Percentiles rank a stretch among this genome's conserved stretches.
These are phyloP conservation scores for Dendrocalamus sinicus DNA, from an alignment of 176 grass and related monocot genomes.

Conservation along the genomic window DNA sequence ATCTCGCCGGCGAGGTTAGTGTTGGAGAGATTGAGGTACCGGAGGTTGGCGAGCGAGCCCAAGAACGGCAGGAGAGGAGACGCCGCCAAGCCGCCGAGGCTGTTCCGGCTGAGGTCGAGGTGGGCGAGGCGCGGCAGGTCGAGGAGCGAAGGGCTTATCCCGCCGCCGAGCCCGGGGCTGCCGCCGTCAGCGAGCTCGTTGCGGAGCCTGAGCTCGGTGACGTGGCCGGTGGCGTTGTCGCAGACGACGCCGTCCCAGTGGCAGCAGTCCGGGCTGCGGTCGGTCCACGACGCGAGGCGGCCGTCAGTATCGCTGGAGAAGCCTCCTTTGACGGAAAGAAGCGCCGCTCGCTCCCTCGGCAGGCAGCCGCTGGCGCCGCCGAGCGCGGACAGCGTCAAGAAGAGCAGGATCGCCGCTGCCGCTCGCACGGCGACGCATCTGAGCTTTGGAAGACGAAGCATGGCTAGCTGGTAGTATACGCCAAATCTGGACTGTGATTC, in stretches of 20 bases:
- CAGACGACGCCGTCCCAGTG: constrained; percentile 21
- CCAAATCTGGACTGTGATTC: neutral
- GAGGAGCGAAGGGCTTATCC: constrained; percentile 18
- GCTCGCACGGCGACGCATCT: neutral
- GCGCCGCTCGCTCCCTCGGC: neutral
- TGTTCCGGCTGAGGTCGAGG: constrained; percentile 33
- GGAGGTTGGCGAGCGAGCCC: constrained; percentile 15
- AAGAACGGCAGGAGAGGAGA: neutral
- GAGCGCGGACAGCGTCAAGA: neutral
- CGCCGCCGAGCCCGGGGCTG: neutral
- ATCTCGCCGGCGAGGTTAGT: neutral
- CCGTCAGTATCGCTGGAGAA: constrained; percentile 22
- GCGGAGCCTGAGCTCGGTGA: constrained; percentile 17
- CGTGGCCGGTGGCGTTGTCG: constrained; percentile 7
- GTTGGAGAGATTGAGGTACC: constrained; percentile 33
- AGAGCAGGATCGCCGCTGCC: neutral
- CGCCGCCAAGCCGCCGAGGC: neutral
- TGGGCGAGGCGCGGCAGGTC: neutral
- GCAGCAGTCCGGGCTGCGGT: constrained; percentile 2
- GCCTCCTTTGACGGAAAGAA: neutral
- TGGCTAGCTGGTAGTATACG: neutral
- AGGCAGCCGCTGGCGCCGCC: neutral
- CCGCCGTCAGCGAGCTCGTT: neutral
- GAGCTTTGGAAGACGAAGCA: neutral
- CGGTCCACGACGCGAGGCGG: constrained; percentile 20